These are phyloP conservation scores for Calonectria pteridis DNA, from an alignment of 2,329 filamentous ascomycete genomes.

Conservation along the genomic window DNA sequence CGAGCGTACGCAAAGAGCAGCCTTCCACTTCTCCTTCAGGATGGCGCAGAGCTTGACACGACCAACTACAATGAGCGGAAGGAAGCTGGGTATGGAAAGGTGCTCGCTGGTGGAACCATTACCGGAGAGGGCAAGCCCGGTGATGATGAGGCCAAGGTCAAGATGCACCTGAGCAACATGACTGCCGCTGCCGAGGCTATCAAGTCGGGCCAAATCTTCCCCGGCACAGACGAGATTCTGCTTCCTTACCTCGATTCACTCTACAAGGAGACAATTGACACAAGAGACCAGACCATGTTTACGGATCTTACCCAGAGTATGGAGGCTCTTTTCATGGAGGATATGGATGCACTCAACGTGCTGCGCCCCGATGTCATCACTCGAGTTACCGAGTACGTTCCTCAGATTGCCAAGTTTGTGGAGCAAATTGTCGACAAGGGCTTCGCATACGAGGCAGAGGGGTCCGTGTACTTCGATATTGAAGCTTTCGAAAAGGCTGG, in stretches of 20 bases:
- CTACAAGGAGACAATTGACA: conserved; percentile 72
- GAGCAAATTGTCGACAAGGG: conserved; percentile 85
- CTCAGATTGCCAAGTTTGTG: conserved; percentile 88
- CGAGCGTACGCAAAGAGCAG: conserved; percentile 67
- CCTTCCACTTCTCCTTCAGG: conserved; percentile 63
- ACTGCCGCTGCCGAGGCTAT: conserved; percentile 64
- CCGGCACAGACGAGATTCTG: conserved; percentile 74
- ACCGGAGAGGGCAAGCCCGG: conserved; percentile 71
- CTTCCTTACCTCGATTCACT: conserved; percentile 84
- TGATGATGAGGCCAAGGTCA: conserved; percentile 87
- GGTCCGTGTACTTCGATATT: conserved; percentile 96
- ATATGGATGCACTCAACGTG: conserved; percentile 90
- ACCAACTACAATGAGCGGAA: conserved; percentile 63
- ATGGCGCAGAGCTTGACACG: conserved; percentile 58
- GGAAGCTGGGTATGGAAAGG: conserved; percentile 65
- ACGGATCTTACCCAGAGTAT: conserved; percentile 87
- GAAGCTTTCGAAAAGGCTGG: conserved; percentile 85
- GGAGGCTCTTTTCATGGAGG: conserved; percentile 88
- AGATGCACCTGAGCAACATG: conserved; percentile 85
- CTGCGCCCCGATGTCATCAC: conserved; percentile 85
- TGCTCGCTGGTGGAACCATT: conserved; percentile 68
- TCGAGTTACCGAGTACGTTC: conserved; percentile 91
- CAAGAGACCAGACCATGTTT: conserved; percentile 79
- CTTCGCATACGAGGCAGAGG: conserved; percentile 85
- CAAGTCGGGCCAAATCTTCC: conserved; percentile 62